Base-by-base conservation (phyloP, 768 basidiomycete species). In the Auricularia heimuer region DNA sequence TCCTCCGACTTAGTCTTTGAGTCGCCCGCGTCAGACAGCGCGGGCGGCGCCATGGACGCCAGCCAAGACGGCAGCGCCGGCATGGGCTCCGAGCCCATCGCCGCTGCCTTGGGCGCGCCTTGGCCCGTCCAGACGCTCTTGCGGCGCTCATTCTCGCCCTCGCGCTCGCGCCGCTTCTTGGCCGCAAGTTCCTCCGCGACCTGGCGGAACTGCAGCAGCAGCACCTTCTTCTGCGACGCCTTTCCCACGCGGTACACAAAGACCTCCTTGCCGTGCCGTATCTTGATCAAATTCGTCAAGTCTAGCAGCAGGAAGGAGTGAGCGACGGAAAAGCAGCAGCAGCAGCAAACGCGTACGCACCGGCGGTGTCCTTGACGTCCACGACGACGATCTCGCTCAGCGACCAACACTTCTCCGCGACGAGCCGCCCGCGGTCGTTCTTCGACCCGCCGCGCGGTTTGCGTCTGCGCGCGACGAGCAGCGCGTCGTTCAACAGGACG, bases 251-350 rank as follows among this genome's bases (percentile, higher is more conserved):
- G 86, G 74, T 93, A 98, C 6, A 99, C 94, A 72, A 94, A 88
- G 0, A 91, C 91, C 74, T 98, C 96, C 74, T 96, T 97, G 3
- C 90, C 88, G 66, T 94, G 86, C 67, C 90, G 82, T 67, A 99
- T 86, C 79, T 98, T 98, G 81, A 98, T 90, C 3, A 98, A 95
- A 70, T 98, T 97, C n/a, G 88, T 92, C 81, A 98, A 72, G 54
- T 81, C 81, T 81, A 69, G 44, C 24, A 54, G 62, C 14, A 47
- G 1, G n/a, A 6, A 21, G 29, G 29, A 29, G 2, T 29, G 29
- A 29, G 29, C 2, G 29, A 29, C 29, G 29, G 29, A 29, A 29
- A 29, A 29, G 29, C 29, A 29, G 29, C 29, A 29, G 29, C 29
- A 29, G 2, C 29, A 29, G 29, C 29, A 29, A 0, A 29, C 29